These are phyloP conservation scores for Eucalyptus guilfoylei DNA, from an alignment of 345 rosid species.

Conservation along the genomic window DNA sequence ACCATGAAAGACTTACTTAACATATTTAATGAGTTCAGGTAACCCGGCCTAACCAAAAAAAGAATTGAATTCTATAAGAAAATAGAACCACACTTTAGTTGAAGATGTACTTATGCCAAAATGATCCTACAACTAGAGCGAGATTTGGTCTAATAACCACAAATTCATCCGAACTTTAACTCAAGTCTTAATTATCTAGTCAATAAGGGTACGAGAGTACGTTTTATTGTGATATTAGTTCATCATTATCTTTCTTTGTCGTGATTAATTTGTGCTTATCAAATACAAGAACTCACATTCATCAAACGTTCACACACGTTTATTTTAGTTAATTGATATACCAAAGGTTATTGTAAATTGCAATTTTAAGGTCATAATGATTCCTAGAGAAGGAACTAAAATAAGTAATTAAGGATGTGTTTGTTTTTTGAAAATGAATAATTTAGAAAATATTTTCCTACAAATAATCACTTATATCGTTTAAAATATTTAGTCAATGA, in stretches of 20 bases:
- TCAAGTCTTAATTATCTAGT: neutral
- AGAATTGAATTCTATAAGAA: neutral
- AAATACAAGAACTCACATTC: neutral
- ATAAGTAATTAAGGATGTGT: neutral
- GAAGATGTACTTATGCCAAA: neutral
- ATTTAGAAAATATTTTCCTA: too few relatives aligned
- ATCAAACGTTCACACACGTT: neutral
- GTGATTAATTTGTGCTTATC: neutral
- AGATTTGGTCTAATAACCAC: neutral
- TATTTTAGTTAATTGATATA: neutral
- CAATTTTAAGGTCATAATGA: neutral
- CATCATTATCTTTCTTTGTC: neutral
- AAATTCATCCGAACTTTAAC: neutral
- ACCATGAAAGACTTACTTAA: neutral
- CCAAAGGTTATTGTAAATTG: neutral
- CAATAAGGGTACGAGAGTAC: neutral
- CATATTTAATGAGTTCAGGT: neutral
- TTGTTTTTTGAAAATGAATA: neutral
- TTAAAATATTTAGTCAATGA: too few relatives aligned
- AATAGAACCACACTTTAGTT: neutral
- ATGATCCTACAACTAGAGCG: neutral
- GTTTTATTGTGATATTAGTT: neutral
- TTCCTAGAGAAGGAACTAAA: neutral
- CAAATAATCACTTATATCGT: accelerated
- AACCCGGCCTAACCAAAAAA: neutral